phyloP scores from a whole-genome alignment of 2,329 filamentous ascomycete genomes.

The Gnomoniopsis sp. region DNA sequence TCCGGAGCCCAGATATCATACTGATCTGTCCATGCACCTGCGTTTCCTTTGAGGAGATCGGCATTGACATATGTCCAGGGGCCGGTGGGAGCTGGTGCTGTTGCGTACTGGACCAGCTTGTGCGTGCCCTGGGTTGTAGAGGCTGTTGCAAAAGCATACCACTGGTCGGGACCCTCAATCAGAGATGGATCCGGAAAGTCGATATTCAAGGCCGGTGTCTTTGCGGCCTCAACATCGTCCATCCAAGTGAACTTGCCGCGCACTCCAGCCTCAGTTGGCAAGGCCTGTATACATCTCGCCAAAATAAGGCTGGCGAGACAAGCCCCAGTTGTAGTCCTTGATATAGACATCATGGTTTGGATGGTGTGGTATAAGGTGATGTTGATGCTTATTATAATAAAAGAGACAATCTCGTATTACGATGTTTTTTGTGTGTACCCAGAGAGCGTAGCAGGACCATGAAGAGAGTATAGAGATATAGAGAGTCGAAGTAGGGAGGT shows the following conservation, averaged over 20 bases:
- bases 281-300: slow-evolving; percentile 3
- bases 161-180: slow-evolving; percentile 44
- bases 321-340: background rate
- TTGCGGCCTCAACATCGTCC: background rate
- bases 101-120: slow-evolving; percentile 52
- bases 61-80: slow-evolving; percentile 45
- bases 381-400: background rate
- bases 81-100: slow-evolving; percentile 42
- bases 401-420: background rate
- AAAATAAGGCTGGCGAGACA: slow-evolving; percentile 5
- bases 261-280: background rate
- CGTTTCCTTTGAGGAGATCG: slow-evolving; percentile 49
- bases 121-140: slow-evolving; percentile 33
- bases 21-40: slow-evolving; percentile 51
- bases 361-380: background rate
- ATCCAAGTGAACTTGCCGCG: background rate
- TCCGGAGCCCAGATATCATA: slow-evolving; percentile 60
- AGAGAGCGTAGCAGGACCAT: background rate
- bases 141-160: slow-evolving; percentile 58
- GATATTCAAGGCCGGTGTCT: slow-evolving; percentile 6
- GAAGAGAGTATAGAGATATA: background rate
- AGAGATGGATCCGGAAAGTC: slow-evolving; percentile 57
- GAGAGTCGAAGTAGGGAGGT: background rate
- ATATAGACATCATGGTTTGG: slow-evolving; percentile 3
- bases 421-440: background rate